These are phyloP conservation scores for Paecilomyces niveus DNA, from an alignment of 2,329 filamentous ascomycete species.

Conservation along the genomic window DNA sequence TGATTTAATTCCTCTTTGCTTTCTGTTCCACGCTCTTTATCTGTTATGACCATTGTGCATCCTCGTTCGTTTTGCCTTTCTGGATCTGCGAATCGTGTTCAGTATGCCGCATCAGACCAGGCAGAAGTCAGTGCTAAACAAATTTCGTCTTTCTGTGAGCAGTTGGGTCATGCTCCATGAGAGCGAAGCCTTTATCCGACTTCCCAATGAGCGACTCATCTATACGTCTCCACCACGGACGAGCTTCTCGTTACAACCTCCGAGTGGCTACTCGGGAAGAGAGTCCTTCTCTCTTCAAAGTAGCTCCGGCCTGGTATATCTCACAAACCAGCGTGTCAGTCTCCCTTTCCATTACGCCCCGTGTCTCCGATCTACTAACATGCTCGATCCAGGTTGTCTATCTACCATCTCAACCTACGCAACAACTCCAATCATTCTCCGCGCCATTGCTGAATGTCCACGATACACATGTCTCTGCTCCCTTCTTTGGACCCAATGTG, in stretches of 20 bases:
- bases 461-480: slow-evolving; percentile 78
- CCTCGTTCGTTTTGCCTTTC: background rate
- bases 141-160: slow-evolving; percentile 10
- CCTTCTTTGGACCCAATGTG: slow-evolving; percentile 87
- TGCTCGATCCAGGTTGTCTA: slow-evolving; percentile 66
- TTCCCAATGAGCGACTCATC: slow-evolving; percentile 75
- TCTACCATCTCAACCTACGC: slow-evolving; percentile 63
- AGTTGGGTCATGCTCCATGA: slow-evolving; percentile 92
- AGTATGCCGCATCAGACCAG: slow-evolving; percentile 3
- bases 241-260: slow-evolving; percentile 65
- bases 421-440: slow-evolving; percentile 75
- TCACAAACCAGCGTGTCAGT: slow-evolving; percentile 78
- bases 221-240: slow-evolving; percentile 76
- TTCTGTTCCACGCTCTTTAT: background rate
- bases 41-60: background rate
- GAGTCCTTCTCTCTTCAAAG: slow-evolving; percentile 63
- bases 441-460: slow-evolving; percentile 79
- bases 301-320: slow-evolving; percentile 66
- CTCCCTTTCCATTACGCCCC: slow-evolving; percentile 5
- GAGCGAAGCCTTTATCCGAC: slow-evolving; percentile 65
- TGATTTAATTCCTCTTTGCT: background rate
- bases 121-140: slow-evolving; percentile 11
- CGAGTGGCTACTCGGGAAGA: slow-evolving; percentile 57
- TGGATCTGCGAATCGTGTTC: too few species aligned
- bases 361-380: slow-evolving; percentile 6